Percentiles rank a stretch among this genome's conserved stretches.
These are phyloP conservation scores for Marasmius tenuissimus DNA, from an alignment of 1,284 basidiomycete genomes.

Conservation along the genomic window DNA sequence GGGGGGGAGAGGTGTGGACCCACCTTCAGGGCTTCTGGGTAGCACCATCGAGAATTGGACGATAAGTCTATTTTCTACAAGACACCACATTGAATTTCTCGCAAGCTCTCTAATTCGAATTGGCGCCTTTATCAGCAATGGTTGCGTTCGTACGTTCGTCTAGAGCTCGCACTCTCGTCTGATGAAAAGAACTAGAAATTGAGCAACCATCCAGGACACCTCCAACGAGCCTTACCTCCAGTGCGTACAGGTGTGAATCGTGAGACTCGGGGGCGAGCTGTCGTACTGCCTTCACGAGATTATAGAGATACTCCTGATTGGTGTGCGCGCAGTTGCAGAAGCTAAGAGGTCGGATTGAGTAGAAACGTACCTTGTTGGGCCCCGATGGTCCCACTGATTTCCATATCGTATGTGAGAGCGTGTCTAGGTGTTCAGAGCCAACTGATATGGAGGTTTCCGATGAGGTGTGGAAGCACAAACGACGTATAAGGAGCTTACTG, in stretches of 20 bases:
- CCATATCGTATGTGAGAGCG: slow-evolving; percentile 70
- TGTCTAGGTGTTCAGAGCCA: slow-evolving; percentile 73
- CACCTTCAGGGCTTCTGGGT: too few relatives aligned
- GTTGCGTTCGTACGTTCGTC: neutral
- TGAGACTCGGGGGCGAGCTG: slow-evolving; percentile 71
- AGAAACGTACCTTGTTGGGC: slow-evolving; percentile 63
- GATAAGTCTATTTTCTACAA: too few relatives aligned
- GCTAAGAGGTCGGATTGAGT: neutral
- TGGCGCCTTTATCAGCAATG: neutral
- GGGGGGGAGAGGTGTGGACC: too few relatives aligned
- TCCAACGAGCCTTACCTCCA: slow-evolving; percentile 49
- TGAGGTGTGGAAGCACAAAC: neutral
- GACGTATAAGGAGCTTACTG: slow-evolving; percentile 38
- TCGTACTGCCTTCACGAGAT: slow-evolving; percentile 67
- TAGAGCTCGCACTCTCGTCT: slow-evolving; percentile 9
- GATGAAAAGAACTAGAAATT: neutral
- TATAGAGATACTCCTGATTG: slow-evolving; percentile 75
- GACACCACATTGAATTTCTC: neutral
- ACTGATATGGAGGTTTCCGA: slow-evolving; percentile 43
- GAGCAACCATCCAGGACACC: neutral
- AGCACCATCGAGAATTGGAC: too few relatives aligned
- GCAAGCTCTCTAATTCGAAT: neutral
- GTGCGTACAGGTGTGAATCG: slow-evolving; percentile 75
- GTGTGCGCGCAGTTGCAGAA: neutral
- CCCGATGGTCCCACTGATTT: slow-evolving; percentile 80